phyloP scores from a whole-genome alignment of 2,329 filamentous ascomycete species.

The Tolypocladium pustulatum region DNA sequence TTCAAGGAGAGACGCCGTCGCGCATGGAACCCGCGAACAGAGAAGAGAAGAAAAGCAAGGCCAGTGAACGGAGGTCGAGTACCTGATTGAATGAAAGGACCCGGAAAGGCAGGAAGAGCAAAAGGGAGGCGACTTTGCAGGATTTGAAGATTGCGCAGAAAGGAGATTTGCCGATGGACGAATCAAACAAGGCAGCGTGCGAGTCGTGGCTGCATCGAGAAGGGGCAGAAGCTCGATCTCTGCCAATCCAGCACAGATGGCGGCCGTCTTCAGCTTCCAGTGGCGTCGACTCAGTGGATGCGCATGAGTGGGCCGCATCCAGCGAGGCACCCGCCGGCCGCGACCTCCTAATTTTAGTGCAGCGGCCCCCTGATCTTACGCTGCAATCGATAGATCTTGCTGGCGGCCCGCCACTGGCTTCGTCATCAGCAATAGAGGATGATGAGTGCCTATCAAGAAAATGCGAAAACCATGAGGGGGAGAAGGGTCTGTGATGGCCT shows the following conservation, averaged over 20 bases:
- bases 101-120: not conserved
- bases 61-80: not conserved
- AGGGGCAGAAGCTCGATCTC: not conserved
- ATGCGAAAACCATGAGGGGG: no score
- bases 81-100: not conserved
- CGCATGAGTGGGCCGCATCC: not conserved
- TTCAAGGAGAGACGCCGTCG: constrained; percentile 15
- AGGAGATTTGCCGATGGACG: constrained; percentile 4
- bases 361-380: not conserved
- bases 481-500: no score
- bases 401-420: not conserved
- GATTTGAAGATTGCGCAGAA: not conserved
- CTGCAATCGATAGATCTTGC: not conserved
- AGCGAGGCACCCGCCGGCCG: not conserved
- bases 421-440: not conserved
- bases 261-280: not conserved
- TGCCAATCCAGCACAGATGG: not conserved
- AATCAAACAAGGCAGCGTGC: not conserved
- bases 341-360: not conserved
- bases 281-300: not conserved
- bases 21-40: constrained; percentile 9
- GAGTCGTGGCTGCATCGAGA: not conserved
- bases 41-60: not conserved
- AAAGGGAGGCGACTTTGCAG: not conserved
- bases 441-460: no score